phyloP scores from a whole-genome alignment of 2,329 filamentous ascomycete genomes.

The Arthrobotrys sinensis region DNA sequence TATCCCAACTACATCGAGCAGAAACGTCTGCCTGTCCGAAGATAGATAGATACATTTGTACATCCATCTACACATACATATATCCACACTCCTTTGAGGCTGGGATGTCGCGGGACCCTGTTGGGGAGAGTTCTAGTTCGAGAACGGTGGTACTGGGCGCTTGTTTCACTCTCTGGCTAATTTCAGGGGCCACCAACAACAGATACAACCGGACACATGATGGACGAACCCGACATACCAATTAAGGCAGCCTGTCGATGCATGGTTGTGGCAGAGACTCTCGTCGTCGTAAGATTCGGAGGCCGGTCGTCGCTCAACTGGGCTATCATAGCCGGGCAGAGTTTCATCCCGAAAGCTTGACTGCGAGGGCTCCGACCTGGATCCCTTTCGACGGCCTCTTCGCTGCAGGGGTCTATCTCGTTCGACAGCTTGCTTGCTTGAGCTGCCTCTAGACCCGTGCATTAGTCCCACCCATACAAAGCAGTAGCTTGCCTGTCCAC shows the following conservation, averaged over 20 bases:
- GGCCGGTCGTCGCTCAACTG: conserved; percentile 13
- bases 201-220: conserved; percentile 12
- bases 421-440: neutral
- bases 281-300: conserved; percentile 16
- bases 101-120: neutral
- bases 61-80: neutral
- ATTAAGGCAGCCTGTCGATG: conserved; percentile 19
- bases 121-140: neutral
- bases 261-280: conserved; percentile 15
- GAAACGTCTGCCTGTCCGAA: neutral
- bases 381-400: neutral
- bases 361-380: neutral
- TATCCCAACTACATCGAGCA: too few species aligned
- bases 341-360: conserved; percentile 31
- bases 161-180: conserved; percentile 29
- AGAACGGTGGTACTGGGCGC: conserved; percentile 4
- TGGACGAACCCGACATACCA: conserved; percentile 11
- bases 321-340: conserved; percentile 25
- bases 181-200: conserved; percentile 6
- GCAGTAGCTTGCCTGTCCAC: neutral
- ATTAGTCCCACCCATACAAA: conserved; percentile 1
- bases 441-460: conserved; percentile 7
- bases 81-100: neutral
- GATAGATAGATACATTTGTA: neutral
- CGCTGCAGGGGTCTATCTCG: conserved; percentile 5